These are phyloP conservation scores for Lyophyllum semitale DNA, from an alignment of 768 basidiomycete genomes.

Conservation along the genomic window DNA sequence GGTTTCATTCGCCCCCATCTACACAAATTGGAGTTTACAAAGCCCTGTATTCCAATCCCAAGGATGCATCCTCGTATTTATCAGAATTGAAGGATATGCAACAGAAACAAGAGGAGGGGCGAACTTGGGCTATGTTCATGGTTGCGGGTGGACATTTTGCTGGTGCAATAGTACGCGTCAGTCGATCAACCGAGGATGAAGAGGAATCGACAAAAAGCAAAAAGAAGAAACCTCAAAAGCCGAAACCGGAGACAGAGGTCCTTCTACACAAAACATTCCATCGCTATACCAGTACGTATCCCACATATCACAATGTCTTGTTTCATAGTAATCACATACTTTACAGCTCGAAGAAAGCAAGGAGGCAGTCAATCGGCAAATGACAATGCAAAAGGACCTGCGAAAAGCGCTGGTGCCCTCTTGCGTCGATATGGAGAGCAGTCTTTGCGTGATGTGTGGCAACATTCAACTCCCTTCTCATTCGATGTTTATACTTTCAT, in stretches of 20 bases:
- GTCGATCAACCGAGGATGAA: conserved; percentile 49
- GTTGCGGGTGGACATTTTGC: conserved; percentile 98
- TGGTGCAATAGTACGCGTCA: conserved; percentile 81
- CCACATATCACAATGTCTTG: not conserved
- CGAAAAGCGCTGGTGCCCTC: conserved; percentile 92
- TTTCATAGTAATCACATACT: conserved; percentile 8
- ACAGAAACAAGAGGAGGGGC: conserved; percentile 46
- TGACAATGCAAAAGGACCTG: conserved; percentile 90
- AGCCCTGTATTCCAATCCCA: conserved; percentile 62
- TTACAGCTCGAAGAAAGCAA: conserved; percentile 90
- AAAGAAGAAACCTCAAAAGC: conserved; percentile 61
- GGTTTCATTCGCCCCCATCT: conserved; percentile 87
- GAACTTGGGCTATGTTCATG: conserved; percentile 95
- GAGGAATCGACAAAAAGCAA: conserved; percentile 40
- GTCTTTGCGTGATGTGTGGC: conserved; percentile 79
- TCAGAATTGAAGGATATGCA: conserved; percentile 70
- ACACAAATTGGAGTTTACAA: conserved; percentile 92
- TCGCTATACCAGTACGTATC: conserved; percentile 88
- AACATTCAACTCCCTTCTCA: not conserved
- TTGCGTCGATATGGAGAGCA: conserved; percentile 95
- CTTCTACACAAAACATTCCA: conserved; percentile 95
- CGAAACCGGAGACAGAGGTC: conserved; percentile 80
- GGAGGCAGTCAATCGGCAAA: conserved; percentile 93
- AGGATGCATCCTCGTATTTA: conserved; percentile 51
- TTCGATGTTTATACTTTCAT: conserved; percentile 1